Evolutionary conservation across 257 asterid species (phyloP).

Genomic region (Salvia miltiorrhiza): DNA sequence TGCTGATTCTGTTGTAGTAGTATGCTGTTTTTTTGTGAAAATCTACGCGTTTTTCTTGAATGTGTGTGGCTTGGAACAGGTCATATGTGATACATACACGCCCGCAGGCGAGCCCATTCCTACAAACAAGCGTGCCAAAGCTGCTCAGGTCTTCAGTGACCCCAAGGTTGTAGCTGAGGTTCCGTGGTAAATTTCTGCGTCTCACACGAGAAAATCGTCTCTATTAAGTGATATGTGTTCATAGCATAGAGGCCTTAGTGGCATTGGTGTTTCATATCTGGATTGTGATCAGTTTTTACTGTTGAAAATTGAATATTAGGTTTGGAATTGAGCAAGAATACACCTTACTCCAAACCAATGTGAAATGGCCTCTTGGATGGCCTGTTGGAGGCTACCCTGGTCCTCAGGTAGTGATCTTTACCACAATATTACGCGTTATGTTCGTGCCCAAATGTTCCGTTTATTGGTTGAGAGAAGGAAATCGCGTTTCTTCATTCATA

Average conservation of each 20-base stretch:
- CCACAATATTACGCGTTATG: neutral
- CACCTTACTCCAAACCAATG: conserved; percentile 80
- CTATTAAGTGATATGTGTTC: neutral
- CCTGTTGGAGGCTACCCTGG: conserved; percentile 97
- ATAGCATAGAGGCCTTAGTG: too few relatives aligned
- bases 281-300: neutral
- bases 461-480: neutral
- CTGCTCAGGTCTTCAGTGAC: conserved; percentile 87
- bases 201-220: neutral
- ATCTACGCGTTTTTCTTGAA: neutral
- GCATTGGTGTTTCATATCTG: neutral
- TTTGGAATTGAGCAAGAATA: conserved; percentile 91
- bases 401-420: conserved; percentile 67
- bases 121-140: conserved; percentile 83
- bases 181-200: conserved; percentile 63
- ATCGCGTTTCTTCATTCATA: neutral
- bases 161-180: conserved; percentile 72
- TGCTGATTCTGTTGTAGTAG: neutral
- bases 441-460: neutral
- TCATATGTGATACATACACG: conserved; percentile 86
- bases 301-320: conserved; percentile 41
- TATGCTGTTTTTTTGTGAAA: neutral
- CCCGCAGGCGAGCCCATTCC: conserved; percentile 98
- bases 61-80: conserved; percentile 42
- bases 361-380: conserved; percentile 96